These are phyloP conservation scores for Penicillium paradoxum DNA, from an alignment of 495 filamentous ascomycete species.

Conservation along the genomic window DNA sequence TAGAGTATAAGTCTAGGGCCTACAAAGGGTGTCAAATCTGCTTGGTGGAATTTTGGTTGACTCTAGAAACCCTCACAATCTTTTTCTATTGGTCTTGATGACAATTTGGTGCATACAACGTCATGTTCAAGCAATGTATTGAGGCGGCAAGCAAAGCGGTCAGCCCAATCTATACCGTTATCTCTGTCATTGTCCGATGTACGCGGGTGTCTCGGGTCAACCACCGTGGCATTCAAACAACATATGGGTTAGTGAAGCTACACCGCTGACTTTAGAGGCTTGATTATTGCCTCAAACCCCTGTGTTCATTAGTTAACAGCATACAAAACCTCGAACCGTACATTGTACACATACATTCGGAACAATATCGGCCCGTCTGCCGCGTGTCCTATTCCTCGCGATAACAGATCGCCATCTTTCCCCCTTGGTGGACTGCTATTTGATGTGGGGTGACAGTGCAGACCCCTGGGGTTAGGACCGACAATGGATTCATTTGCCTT, in stretches of 20 bases:
- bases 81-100: too few relatives aligned
- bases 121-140: too few relatives aligned
- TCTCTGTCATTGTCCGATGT: not conserved
- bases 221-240: slow-evolving; percentile 7
- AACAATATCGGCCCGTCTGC: slow-evolving; percentile 27
- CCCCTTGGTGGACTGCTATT: slow-evolving; percentile 15
- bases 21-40: too few relatives aligned
- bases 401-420: slow-evolving; percentile 12
- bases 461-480: slow-evolving; percentile 13
- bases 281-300: not conserved
- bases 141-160: not conserved
- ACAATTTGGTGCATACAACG: too few relatives aligned
- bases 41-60: too few relatives aligned
- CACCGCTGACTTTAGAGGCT: not conserved
- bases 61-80: too few relatives aligned
- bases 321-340: not conserved
- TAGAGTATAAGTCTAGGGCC: too few relatives aligned
- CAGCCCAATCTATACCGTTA: not conserved
- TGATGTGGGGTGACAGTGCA: slow-evolving; percentile 27
- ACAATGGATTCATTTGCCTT: slow-evolving; percentile 45
- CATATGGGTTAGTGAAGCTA: not conserved
- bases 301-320: not conserved
- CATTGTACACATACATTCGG: slow-evolving; percentile 12
- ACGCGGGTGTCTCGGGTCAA: slow-evolving; percentile 9
- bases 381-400: slow-evolving; percentile 28